Evolutionary conservation across 2,329 filamentous ascomycete genomes (phyloP).

Genomic region (Chrysoporthe puriensis): DNA sequence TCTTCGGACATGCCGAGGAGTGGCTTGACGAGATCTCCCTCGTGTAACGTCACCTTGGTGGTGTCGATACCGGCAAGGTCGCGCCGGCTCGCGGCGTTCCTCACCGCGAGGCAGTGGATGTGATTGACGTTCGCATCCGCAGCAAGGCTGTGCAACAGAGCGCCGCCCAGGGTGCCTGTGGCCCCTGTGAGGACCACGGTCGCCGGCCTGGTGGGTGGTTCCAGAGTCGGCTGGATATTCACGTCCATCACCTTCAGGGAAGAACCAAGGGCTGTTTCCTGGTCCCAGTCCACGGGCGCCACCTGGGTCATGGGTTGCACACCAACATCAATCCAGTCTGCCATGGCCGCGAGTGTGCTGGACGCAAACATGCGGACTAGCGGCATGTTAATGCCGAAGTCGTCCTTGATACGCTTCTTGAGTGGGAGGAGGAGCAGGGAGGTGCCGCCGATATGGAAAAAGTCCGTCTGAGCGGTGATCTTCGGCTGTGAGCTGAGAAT

Average conservation of each 20-base stretch:
- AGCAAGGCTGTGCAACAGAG: constrained; percentile 43
- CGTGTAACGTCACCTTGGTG: constrained; percentile 1
- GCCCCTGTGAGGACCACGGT: constrained; percentile 41
- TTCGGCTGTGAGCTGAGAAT: constrained; percentile 5
- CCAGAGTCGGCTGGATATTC: constrained; percentile 30
- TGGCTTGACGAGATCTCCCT: constrained; percentile 34
- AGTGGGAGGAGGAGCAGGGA: constrained; percentile 46
- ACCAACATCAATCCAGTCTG: constrained; percentile 22
- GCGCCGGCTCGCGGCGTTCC: constrained; percentile 18
- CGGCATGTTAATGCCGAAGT: constrained; percentile 36
- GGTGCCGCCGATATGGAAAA: constrained; percentile 47
- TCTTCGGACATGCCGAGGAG: constrained; percentile 31
- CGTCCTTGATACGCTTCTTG: constrained; percentile 38
- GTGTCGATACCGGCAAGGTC: not conserved
- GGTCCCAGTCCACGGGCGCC: constrained; percentile 23
- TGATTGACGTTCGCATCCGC: constrained; percentile 36
- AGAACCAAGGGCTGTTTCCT: constrained; percentile 21
- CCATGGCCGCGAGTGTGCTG: constrained; percentile 45
- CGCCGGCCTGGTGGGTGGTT: not conserved
- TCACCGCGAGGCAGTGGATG: constrained; percentile 50
- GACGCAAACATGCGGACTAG: constrained; percentile 42
- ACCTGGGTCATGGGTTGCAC: no score
- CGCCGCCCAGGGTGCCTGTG: constrained; percentile 45
- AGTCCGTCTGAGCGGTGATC: constrained; percentile 37
- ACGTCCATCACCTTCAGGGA: constrained; percentile 11